A percentile compares a stretch with the other conserved stretches of the same genome.
Conservation (phyloP, 192 early-diverging fungal species). For the Chytriomyces hyalinus region DNA sequence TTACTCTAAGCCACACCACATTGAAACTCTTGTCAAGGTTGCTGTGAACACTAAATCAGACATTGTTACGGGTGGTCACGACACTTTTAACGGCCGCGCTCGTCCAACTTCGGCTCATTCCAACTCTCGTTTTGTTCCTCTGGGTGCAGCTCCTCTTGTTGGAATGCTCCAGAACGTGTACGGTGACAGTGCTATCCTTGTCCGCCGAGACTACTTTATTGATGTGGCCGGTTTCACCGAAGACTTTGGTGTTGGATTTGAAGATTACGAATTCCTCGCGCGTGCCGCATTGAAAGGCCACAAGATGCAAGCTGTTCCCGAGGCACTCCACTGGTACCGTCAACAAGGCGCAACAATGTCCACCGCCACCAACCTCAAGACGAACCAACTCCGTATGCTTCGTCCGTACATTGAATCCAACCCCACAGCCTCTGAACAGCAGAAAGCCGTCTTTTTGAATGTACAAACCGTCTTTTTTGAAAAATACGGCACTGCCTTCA, state of each 20-base stretch:
- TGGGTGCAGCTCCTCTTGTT: conserved; percentile 41
- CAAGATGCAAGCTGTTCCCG: conserved; percentile 45
- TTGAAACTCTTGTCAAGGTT: conserved; percentile 50
- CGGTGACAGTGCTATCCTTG: conserved; percentile 47
- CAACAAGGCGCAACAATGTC: conserved; percentile 38
- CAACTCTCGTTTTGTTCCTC: conserved; percentile 39
- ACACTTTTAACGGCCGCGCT: conserved; percentile 38
- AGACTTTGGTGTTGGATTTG: conserved; percentile 51
- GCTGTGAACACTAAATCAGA: conserved; percentile 52
- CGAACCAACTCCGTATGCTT: conserved; percentile 47
- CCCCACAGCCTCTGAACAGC: conserved; percentile 4
- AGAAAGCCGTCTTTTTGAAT: conserved; percentile 32
- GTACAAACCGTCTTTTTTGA: conserved; percentile 37
- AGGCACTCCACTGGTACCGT: conserved; percentile 48
- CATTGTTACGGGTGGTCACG: conserved; percentile 50
- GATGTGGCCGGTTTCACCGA: conserved; percentile 48
- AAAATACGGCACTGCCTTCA: conserved; percentile 27
- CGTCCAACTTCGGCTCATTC: conserved; percentile 31
- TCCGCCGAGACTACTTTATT: conserved; percentile 46
- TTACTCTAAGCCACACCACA: conserved; percentile 45
- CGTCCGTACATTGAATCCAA: conserved; percentile 34
- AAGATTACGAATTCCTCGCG: conserved; percentile 56
- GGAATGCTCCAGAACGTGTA: conserved; percentile 55
- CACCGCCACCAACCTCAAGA: conserved; percentile 37
- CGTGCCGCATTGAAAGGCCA: conserved; percentile 33